Percentiles rank a stretch among this genome's conserved stretches.
These are phyloP conservation scores for Aegilops longissima DNA, from an alignment of 176 grass and related monocot genomes.

Conservation along the genomic window DNA sequence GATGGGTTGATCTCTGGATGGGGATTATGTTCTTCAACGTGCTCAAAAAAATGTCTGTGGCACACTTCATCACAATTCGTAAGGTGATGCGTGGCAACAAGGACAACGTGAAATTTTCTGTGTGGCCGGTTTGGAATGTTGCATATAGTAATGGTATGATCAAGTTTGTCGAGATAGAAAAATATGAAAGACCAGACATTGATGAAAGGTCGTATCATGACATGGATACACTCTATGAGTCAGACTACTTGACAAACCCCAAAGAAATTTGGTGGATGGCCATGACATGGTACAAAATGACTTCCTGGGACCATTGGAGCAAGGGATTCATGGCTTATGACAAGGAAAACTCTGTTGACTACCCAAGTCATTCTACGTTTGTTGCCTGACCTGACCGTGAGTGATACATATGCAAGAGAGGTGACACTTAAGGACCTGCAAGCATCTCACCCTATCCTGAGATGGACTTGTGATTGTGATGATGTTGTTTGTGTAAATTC, in stretches of 20 bases:
- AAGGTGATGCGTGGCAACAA: no score
- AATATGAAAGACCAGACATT: neutral
- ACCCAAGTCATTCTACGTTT: neutral
- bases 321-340: neutral
- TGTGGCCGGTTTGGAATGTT: no score
- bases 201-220: neutral
- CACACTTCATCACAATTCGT: no score
- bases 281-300: neutral
- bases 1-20: no score
- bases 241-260: neutral
- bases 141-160: neutral
- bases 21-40: no score
- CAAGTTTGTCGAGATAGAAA: neutral
- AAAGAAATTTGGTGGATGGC: neutral
- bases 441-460: neutral
- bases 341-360: neutral
- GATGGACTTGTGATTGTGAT: neutral
- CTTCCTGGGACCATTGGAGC: neutral
- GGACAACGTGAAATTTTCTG: no score
- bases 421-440: neutral
- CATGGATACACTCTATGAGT: neutral
- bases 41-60: no score
- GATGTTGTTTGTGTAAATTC: neutral
- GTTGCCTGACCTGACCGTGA: neutral
- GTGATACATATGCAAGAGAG: neutral